Percentiles rank a stretch among this genome's conserved stretches.
Evolutionary conservation across 2,329 filamentous ascomycete genomes (phyloP).

Genomic region (Incumbomyces lentus): DNA sequence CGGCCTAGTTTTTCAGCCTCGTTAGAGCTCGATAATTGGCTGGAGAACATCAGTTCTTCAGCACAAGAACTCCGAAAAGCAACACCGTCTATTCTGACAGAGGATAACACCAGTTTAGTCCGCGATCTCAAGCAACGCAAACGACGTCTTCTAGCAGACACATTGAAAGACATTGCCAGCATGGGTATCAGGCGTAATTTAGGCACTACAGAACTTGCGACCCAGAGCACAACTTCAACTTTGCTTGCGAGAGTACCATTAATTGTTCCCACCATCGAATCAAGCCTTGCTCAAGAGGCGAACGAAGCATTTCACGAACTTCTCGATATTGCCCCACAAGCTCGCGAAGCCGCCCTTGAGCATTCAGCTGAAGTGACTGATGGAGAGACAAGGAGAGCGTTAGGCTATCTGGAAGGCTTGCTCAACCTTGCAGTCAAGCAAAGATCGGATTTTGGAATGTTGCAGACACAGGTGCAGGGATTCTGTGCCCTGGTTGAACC

Average conservation of each 20-base stretch:
- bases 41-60: constrained; percentile 56
- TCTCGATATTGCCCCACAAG: constrained; percentile 59
- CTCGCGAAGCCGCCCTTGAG: constrained; percentile 56
- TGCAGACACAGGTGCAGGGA: constrained; percentile 23
- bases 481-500: constrained; percentile 13
- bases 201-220: constrained; percentile 58
- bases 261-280: constrained; percentile 21
- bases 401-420: constrained; percentile 79
- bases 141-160: constrained; percentile 80
- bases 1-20: constrained; percentile 46
- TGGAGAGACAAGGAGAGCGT: constrained; percentile 67
- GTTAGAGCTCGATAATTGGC: constrained; percentile 54
- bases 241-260: constrained; percentile 53
- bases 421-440: constrained; percentile 43
- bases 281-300: constrained; percentile 31
- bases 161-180: constrained; percentile 65
- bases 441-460: constrained; percentile 27
- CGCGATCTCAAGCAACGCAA: constrained; percentile 89
- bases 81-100: constrained; percentile 68
- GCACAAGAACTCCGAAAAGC: constrained; percentile 69
- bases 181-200: constrained; percentile 89
- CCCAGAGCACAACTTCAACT: constrained; percentile 60
- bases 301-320: constrained; percentile 72
- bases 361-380: constrained; percentile 78
- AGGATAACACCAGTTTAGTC: constrained; percentile 73